A percentile compares a stretch with the other conserved stretches of the same genome.
These are phyloP conservation scores for Stentor coeruleus DNA, from an alignment of 73 alveolate species.

Conservation along the genomic window DNA sequence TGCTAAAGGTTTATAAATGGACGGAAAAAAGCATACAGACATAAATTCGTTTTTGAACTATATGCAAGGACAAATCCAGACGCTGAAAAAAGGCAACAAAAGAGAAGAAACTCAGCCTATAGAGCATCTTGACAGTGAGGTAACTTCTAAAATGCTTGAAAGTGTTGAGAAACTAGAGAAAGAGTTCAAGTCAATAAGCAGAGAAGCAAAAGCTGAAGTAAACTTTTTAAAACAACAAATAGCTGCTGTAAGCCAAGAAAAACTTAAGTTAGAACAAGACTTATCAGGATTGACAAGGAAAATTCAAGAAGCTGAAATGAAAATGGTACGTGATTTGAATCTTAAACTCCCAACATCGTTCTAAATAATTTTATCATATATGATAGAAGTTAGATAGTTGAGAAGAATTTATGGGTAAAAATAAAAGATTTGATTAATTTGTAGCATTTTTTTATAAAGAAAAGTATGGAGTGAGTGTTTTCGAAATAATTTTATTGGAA, in stretches of 20 bases:
- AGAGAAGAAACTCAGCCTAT: background rate
- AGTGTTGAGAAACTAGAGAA: background rate
- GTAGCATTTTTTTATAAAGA: too few relatives aligned
- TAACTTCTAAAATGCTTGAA: conserved; percentile 6
- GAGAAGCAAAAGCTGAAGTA: conserved; percentile 19
- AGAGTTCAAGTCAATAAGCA: background rate
- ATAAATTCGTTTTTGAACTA: background rate
- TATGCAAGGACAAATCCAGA: background rate
- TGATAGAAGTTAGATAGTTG: too few relatives aligned
- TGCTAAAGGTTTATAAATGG: background rate
- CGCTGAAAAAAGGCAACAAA: background rate
- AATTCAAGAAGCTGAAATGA: background rate
- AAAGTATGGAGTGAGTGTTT: too few relatives aligned
- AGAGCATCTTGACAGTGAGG: background rate
- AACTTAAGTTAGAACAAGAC: conserved; percentile 17
- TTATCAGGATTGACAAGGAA: background rate
- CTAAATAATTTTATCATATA: too few relatives aligned
- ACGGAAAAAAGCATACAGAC: background rate
- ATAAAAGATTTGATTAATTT: too few relatives aligned
- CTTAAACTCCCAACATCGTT: background rate
- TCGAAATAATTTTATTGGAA: too few relatives aligned
- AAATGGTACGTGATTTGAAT: background rate
- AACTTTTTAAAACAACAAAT: conserved; percentile 5
- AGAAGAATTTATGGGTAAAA: too few relatives aligned
- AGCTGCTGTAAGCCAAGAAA: conserved; percentile 22